Evolutionary conservation across 2,329 filamentous ascomycete genomes (phyloP).

Genomic region (Neofusicoccum kwambonambiense): DNA sequence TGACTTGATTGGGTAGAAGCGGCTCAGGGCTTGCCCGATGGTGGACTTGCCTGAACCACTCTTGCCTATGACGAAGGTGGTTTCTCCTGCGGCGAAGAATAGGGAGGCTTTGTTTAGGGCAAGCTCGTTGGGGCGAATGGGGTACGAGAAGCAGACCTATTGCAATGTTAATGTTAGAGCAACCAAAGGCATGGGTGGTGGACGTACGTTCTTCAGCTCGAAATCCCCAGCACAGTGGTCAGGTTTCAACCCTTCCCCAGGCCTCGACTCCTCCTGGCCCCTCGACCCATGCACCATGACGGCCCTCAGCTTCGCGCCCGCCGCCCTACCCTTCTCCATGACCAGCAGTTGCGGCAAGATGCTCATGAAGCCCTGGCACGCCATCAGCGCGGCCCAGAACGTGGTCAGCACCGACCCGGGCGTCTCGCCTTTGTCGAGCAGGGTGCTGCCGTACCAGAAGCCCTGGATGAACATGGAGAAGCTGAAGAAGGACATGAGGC

Average conservation of each 20-base stretch:
- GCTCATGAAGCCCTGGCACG: conserved; percentile 71
- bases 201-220: conserved; percentile 62
- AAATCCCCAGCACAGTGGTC: conserved; percentile 63
- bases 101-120: conserved; percentile 65
- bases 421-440: conserved; percentile 61
- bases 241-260: conserved; percentile 25
- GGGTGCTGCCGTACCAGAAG: conserved; percentile 79
- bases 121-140: conserved; percentile 60
- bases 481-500: conserved; percentile 70
- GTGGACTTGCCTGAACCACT: conserved; percentile 95
- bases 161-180: neutral
- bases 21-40: conserved; percentile 72
- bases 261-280: conserved; percentile 24
- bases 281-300: conserved; percentile 38
- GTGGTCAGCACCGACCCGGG: conserved; percentile 74
- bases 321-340: conserved; percentile 75
- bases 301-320: conserved; percentile 61
- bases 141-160: conserved; percentile 83
- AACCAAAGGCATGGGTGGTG: neutral
- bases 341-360: conserved; percentile 75
- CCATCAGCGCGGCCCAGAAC: conserved; percentile 78
- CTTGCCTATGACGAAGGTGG: conserved; percentile 77
- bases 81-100: conserved; percentile 68
- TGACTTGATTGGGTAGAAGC: conserved; percentile 67
- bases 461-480: conserved; percentile 80